These are phyloP conservation scores for Eucalyptus leucophloia DNA, from an alignment of 345 rosid genomes.

Conservation along the genomic window DNA sequence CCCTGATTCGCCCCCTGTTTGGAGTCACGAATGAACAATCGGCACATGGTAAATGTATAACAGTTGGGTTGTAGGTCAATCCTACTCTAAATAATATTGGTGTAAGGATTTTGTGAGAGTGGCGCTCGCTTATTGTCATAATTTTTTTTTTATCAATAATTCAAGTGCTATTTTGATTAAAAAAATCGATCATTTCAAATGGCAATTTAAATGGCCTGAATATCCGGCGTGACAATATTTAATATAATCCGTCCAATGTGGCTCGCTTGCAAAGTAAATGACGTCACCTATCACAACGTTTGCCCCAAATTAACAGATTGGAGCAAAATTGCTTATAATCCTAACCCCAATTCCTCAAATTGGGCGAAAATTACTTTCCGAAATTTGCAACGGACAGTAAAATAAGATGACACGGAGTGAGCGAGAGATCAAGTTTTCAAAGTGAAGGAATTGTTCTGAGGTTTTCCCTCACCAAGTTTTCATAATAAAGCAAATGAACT, in stretches of 20 bases:
- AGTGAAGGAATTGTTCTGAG: too few species aligned
- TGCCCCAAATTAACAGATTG: background rate
- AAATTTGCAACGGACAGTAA: background rate
- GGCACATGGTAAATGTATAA: background rate
- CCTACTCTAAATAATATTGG: background rate
- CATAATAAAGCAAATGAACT: too few species aligned
- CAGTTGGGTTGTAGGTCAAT: background rate
- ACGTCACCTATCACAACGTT: background rate
- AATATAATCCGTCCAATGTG: accelerated
- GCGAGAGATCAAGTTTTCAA: background rate
- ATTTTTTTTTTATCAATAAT: background rate
- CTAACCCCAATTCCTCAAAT: background rate
- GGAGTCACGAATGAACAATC: too few species aligned
- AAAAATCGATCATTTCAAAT: too few species aligned
- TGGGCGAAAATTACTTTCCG: background rate
- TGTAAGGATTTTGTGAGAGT: background rate
- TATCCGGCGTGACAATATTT: background rate
- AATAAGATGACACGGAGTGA: background rate
- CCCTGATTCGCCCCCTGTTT: too few species aligned
- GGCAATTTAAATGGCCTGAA: background rate
- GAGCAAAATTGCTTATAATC: background rate
- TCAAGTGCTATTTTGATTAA: background rate
- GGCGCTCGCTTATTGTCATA: background rate
- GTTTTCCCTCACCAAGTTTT: too few species aligned
- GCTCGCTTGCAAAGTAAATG: background rate